Conservation (phyloP, 805 yeast genomes). For the Blastobotrys peoriensis region DNA sequence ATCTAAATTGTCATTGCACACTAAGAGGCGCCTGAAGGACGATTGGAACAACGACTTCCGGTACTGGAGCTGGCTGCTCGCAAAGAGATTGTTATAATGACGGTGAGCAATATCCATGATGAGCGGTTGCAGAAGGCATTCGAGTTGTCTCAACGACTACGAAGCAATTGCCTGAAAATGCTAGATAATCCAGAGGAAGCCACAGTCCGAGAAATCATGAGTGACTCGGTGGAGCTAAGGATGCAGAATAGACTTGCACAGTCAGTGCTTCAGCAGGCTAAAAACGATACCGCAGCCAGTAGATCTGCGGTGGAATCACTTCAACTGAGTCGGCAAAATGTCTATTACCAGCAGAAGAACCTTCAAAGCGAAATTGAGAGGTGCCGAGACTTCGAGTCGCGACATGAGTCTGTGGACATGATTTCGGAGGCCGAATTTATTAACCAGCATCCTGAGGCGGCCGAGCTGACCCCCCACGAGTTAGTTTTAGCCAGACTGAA, state of each 20-base stretch:
- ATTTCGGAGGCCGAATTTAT: conserved; percentile 19
- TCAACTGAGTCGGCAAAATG: conserved; percentile 22
- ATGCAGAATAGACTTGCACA: conserved; percentile 18
- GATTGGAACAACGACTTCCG: too few relatives aligned
- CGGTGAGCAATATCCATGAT: too few relatives aligned
- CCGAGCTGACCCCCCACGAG: conserved; percentile 13
- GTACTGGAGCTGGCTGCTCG: too few relatives aligned
- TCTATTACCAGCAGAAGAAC: conserved; percentile 23
- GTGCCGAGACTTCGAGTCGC: conserved; percentile 14
- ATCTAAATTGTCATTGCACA: too few relatives aligned
- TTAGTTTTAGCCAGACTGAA: conserved; percentile 20
- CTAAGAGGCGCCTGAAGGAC: too few relatives aligned
- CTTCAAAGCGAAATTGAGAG: conserved; percentile 18
- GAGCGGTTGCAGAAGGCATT: neutral
- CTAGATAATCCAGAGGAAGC: neutral
- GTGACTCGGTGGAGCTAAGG: conserved; percentile 15
- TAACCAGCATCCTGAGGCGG: conserved; percentile 16
- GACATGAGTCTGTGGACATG: conserved; percentile 18
- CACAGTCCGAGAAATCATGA: conserved; percentile 8
- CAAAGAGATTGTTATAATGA: too few relatives aligned
- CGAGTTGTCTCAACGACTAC: neutral
- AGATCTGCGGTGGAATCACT: conserved; percentile 17
- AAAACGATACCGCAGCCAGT: conserved; percentile 16
- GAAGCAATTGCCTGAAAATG: neutral
- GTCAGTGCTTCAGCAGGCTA: conserved; percentile 11